Percentiles rank a stretch among this genome's conserved stretches.
Conservation (phyloP, 192 early-diverging fungal species). For the Endogone sp. region DNA sequence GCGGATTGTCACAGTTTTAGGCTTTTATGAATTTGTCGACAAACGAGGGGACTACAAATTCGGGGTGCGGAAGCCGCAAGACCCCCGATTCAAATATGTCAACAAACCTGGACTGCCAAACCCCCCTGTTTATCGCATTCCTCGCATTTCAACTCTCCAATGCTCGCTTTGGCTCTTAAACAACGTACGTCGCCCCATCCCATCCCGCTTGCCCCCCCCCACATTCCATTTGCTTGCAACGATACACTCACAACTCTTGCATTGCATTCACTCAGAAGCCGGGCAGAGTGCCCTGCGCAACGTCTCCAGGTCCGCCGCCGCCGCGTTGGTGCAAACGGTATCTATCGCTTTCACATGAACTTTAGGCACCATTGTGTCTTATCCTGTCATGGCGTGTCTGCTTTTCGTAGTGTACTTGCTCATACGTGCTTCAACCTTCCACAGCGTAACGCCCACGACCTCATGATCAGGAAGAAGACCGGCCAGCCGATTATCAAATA, state of each 20-base stretch:
- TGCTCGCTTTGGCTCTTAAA: not conserved
- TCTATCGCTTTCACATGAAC: not conserved
- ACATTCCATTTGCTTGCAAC: too few species aligned
- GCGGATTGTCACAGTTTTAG: too few species aligned
- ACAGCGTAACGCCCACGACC: constrained; percentile 48
- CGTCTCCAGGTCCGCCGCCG: constrained; percentile 8
- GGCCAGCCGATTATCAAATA: constrained; percentile 56
- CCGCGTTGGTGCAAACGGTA: constrained; percentile 15
- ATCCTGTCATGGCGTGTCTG: too few species aligned
- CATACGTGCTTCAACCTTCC: not conserved
- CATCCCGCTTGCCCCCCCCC: too few species aligned
- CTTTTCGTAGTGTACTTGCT: not conserved
- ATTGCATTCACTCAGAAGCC: not conserved
- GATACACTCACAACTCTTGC: not conserved
- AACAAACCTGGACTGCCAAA: too few species aligned
- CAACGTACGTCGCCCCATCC: not conserved
- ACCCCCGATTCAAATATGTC: not conserved
- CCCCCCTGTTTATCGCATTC: too few species aligned
- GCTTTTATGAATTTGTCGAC: too few species aligned
- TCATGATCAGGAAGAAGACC: constrained; percentile 49
- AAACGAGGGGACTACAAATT: too few species aligned
- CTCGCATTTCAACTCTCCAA: not conserved
- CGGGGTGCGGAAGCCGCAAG: too few species aligned
- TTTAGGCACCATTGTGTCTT: not conserved
- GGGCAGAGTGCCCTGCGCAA: not conserved